Percentiles rank a stretch among this genome's conserved stretches.
Conservation (phyloP, 2,329 filamentous ascomycete species). For the Fusarium humuli region DNA sequence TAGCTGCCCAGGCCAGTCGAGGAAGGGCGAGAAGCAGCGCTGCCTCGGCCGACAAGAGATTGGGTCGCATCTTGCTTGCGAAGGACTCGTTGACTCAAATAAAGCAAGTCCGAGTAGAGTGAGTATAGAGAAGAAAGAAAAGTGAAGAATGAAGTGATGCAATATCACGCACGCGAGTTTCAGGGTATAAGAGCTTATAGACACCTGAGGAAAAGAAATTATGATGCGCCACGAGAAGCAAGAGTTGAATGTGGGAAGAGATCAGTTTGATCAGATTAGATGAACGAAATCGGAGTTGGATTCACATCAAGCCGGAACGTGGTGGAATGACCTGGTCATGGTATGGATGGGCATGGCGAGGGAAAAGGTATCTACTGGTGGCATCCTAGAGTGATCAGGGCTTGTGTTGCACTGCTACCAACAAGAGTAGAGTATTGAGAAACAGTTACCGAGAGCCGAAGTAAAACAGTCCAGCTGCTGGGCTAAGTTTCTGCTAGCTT, state of each 20-base stretch:
- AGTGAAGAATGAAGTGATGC: neutral
- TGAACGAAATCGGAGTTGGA: slow-evolving; percentile 4
- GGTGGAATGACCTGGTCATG: slow-evolving; percentile 23
- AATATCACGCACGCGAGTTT: neutral
- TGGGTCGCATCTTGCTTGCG: slow-evolving; percentile 34
- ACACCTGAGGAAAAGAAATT: neutral
- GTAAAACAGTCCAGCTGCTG: neutral
- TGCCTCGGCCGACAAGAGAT: slow-evolving; percentile 23
- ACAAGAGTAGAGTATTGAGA: slow-evolving; percentile 3
- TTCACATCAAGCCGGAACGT: neutral
- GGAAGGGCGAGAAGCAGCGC: slow-evolving; percentile 36
- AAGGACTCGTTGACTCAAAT: slow-evolving; percentile 1
- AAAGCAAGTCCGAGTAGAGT: slow-evolving; percentile 11
- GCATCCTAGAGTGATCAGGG: slow-evolving; percentile 1
- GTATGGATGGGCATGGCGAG: slow-evolving; percentile 1
- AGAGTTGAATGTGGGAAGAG: slow-evolving; percentile 11
- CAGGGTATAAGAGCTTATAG: slow-evolving; percentile 13
- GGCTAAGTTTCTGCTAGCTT: neutral
- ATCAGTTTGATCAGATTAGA: slow-evolving; percentile 31
- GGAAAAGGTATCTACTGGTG: slow-evolving; percentile 5
- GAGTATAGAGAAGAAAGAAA: neutral
- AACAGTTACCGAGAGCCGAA: slow-evolving; percentile 20
- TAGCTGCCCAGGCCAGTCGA: slow-evolving; percentile 51
- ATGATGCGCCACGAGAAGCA: neutral
- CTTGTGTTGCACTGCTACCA: slow-evolving; percentile 14